A percentile compares a stretch with the other conserved stretches of the same genome.
These are phyloP conservation scores for Oropetium thomaeum DNA, from an alignment of 176 grass and related monocot genomes.

Conservation along the genomic window DNA sequence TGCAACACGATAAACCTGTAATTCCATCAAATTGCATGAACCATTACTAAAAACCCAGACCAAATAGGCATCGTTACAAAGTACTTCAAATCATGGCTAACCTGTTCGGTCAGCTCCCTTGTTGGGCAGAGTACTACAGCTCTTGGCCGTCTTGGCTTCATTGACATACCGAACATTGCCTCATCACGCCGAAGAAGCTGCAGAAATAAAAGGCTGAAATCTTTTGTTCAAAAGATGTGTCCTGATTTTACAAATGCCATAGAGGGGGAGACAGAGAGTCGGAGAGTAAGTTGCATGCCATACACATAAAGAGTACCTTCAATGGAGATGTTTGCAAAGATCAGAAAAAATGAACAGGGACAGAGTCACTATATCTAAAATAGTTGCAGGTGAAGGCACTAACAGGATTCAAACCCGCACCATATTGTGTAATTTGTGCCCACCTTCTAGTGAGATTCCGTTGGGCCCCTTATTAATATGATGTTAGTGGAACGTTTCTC, in stretches of 20 bases:
- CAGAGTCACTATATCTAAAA: background rate
- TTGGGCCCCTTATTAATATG: no score
- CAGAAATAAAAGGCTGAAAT: slow-evolving; percentile 9
- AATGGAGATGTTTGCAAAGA: background rate
- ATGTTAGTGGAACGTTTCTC: no score
- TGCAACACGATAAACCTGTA: slow-evolving; percentile 83
- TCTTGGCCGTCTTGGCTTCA: slow-evolving; percentile 84
- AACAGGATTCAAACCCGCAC: no score
- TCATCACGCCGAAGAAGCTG: slow-evolving; percentile 81
- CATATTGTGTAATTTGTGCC: no score
- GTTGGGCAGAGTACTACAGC: slow-evolving; percentile 91
- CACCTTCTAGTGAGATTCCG: no score
- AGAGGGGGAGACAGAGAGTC: background rate
- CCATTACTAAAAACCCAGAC: background rate
- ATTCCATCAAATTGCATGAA: slow-evolving; percentile 14
- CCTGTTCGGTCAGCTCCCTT: slow-evolving; percentile 92
- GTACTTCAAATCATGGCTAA: slow-evolving; percentile 25
- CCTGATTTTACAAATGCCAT: background rate
- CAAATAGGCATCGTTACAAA: background rate
- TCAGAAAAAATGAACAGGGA: background rate
- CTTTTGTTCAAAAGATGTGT: background rate
- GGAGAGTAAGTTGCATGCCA: background rate
- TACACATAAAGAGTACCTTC: background rate
- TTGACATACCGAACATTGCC: slow-evolving; percentile 62
- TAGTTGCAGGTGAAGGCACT: no score